These are phyloP conservation scores for Vitis cinerea DNA, from an alignment of 164 flowering plant species.

Conservation along the genomic window DNA sequence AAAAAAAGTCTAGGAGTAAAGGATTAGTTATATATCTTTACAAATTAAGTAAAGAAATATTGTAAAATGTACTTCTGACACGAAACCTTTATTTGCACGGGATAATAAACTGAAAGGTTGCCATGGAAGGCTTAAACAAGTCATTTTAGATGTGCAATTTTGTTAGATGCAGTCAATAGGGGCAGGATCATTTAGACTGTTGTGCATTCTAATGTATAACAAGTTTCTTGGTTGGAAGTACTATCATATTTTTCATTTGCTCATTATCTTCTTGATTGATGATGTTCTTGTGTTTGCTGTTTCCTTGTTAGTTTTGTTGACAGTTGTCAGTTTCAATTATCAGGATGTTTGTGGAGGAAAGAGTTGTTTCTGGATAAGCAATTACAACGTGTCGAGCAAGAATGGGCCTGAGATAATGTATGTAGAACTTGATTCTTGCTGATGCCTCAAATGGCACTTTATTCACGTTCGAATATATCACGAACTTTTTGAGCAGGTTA, in stretches of 20 bases:
- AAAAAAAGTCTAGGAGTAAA: too few relatives aligned
- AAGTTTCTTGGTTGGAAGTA: too few relatives aligned
- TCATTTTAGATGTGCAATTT: too few relatives aligned
- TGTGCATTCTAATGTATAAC: too few relatives aligned
- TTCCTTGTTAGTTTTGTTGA: constrained; percentile 5
- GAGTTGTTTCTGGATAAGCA: constrained; percentile 75
- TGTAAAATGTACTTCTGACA: too few relatives aligned
- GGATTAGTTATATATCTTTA: too few relatives aligned
- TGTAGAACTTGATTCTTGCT: constrained; percentile 18
- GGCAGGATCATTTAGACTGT: too few relatives aligned
- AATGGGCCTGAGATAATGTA: constrained; percentile 72
- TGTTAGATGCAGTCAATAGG: too few relatives aligned
- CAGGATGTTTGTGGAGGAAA: constrained; percentile 79
- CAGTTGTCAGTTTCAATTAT: constrained; percentile 15
- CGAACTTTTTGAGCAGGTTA: not conserved
- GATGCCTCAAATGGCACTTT: not conserved
- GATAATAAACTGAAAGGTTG: too few relatives aligned
- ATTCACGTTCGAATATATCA: not conserved
- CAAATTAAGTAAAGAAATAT: too few relatives aligned
- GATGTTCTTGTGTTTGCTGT: not conserved
- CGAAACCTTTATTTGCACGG: too few relatives aligned
- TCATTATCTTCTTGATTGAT: not conserved
- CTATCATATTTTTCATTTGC: not conserved
- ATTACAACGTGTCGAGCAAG: constrained; percentile 40
- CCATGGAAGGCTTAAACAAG: too few relatives aligned